phyloP scores from a whole-genome alignment of 2,329 filamentous ascomycete species.

The Fonsecaea monophora region DNA sequence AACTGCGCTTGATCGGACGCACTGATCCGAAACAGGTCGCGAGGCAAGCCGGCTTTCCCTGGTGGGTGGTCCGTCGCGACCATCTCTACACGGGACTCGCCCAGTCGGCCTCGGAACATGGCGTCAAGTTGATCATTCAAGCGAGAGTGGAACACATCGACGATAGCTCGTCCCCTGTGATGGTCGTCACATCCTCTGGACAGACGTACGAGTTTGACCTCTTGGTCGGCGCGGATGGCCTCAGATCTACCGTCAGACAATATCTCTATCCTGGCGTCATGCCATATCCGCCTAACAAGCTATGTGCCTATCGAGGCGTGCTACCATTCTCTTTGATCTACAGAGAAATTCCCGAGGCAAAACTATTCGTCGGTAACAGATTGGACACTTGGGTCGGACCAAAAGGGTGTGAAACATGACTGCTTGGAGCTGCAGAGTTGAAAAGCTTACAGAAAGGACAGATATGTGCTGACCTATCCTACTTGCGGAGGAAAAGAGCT shows the following conservation, averaged over 20 bases:
- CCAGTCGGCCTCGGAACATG: slow-evolving; percentile 48
- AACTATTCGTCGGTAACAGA: slow-evolving; percentile 16
- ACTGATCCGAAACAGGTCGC: slow-evolving; percentile 23
- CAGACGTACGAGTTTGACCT: slow-evolving; percentile 17
- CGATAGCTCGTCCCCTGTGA: background rate
- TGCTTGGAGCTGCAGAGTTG: background rate
- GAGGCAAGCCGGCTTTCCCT: slow-evolving; percentile 26
- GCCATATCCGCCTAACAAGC: slow-evolving; percentile 18
- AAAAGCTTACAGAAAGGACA: background rate
- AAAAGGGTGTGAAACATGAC: slow-evolving; percentile 6
- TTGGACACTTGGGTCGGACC: slow-evolving; percentile 17
- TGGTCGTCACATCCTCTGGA: slow-evolving; percentile 16
- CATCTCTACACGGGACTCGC: slow-evolving; percentile 56
- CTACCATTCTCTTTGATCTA: slow-evolving; percentile 13
- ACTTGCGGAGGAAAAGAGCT: slow-evolving; percentile 17
- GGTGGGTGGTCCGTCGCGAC: slow-evolving; percentile 53
- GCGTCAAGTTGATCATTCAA: slow-evolving; percentile 48
- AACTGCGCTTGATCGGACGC: slow-evolving; percentile 20
- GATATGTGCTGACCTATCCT: slow-evolving; percentile 15
- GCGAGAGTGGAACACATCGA: slow-evolving; percentile 51
- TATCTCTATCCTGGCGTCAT: slow-evolving; percentile 16
- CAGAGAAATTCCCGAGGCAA: slow-evolving; percentile 15
- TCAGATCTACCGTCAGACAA: slow-evolving; percentile 18
- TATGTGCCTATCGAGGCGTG: slow-evolving; percentile 17
- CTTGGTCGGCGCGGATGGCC: slow-evolving; percentile 14